These are phyloP conservation scores for Stagonosporopsis chrysanthemi DNA, from an alignment of 2,329 filamentous ascomycete species.

Conservation along the genomic window DNA sequence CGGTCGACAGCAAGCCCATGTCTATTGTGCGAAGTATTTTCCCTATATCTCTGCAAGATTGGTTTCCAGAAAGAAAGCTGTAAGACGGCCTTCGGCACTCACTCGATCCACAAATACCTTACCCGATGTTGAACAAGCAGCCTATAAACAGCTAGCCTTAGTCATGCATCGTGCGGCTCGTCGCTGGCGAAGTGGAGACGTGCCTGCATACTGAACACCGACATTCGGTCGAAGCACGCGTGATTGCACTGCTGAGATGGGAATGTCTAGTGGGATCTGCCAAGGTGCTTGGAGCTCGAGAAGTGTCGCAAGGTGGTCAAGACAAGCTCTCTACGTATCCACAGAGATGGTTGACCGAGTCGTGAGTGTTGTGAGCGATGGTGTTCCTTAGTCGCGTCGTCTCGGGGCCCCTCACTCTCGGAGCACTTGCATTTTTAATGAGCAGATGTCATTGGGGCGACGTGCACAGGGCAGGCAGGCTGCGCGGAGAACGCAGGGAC, in stretches of 20 bases:
- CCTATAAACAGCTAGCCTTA: slow-evolving; percentile 12
- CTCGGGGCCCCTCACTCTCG: slow-evolving; percentile 3
- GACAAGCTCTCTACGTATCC: background rate
- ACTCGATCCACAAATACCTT: slow-evolving; percentile 13
- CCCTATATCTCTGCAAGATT: slow-evolving; percentile 12
- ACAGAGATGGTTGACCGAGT: background rate
- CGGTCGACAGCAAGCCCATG: slow-evolving; percentile 8
- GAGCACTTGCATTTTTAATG: slow-evolving; percentile 8
- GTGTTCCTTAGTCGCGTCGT: slow-evolving; percentile 6
- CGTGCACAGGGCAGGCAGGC: background rate
- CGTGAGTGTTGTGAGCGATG: background rate
- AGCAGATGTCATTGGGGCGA: slow-evolving; percentile 15
- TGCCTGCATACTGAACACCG: slow-evolving; percentile 6
- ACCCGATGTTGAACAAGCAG: slow-evolving; percentile 3
- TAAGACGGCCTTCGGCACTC: slow-evolving; percentile 19
- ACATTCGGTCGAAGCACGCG: slow-evolving; percentile 17
- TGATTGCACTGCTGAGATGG: background rate
- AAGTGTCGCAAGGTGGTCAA: slow-evolving; percentile 4
- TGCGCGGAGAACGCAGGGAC: slow-evolving; percentile 15
- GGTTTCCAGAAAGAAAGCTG: slow-evolving; percentile 16
- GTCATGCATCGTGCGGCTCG: slow-evolving; percentile 15
- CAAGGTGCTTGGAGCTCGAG: slow-evolving; percentile 10
- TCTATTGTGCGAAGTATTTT: slow-evolving; percentile 5
- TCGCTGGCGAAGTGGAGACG: slow-evolving; percentile 13
- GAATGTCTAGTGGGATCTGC: slow-evolving; percentile 9